Percentiles rank a stretch among this genome's conserved stretches.
Conservation (phyloP, 345 rosid genomes). For the Rhodomyrtus tomentosa region DNA sequence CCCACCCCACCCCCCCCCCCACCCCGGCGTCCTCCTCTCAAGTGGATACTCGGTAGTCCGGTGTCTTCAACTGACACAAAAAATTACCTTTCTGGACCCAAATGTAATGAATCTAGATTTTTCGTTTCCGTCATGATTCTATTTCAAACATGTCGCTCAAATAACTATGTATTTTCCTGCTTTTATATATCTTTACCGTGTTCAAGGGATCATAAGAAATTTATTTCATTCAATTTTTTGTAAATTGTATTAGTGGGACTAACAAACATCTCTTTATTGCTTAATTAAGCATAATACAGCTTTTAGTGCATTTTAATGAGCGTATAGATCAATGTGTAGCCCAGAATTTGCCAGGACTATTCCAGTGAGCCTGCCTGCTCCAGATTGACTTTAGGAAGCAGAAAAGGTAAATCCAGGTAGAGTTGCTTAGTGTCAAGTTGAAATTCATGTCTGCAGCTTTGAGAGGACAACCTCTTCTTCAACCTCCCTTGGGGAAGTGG, state of each 20-base stretch:
- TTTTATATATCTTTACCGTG: not conserved
- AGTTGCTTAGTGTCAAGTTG: not conserved
- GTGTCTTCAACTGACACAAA: not conserved
- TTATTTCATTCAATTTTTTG: not conserved
- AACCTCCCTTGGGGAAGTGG: not conserved
- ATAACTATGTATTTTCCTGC: not conserved
- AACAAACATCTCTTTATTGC: not conserved
- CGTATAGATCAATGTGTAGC: conserved; percentile 14
- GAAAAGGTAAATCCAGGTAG: not conserved
- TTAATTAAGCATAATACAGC: not conserved
- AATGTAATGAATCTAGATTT: not conserved
- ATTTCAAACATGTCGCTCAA: not conserved
- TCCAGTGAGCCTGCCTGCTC: not conserved
- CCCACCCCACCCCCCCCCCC: not conserved
- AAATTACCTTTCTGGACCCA: not conserved
- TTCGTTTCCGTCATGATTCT: not conserved
- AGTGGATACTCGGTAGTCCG: not conserved
- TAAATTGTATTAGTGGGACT: not conserved
- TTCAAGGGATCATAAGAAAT: not conserved
- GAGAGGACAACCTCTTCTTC: not conserved
- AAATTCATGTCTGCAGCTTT: not conserved
- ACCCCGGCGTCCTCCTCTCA: too few relatives aligned
- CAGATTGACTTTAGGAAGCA: not conserved
- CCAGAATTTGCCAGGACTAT: conserved; percentile 8
- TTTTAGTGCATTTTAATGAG: conserved; percentile 4